phyloP scores from a whole-genome alignment of 2,329 filamentous ascomycete genomes.

The Scytalidium sp. region DNA sequence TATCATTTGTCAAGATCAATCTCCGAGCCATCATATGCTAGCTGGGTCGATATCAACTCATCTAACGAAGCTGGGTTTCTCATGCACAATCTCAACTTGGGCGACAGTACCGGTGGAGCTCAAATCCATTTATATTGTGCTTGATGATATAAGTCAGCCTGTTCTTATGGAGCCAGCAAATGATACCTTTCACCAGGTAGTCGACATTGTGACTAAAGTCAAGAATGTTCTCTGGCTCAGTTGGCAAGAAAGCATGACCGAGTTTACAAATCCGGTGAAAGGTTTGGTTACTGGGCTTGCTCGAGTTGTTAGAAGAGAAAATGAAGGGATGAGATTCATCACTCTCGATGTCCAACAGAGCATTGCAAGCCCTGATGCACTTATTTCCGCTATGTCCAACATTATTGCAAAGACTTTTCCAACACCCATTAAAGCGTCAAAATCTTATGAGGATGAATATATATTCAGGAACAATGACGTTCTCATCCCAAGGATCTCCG shows the following conservation, averaged over 20 bases:
- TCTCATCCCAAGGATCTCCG: slow-evolving; percentile 5
- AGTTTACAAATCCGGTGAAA: neutral
- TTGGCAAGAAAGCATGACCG: neutral
- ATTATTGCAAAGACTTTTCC: neutral
- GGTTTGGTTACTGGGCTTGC: slow-evolving; percentile 5
- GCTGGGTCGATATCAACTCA: neutral
- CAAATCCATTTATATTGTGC: neutral
- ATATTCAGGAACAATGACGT: slow-evolving; percentile 3
- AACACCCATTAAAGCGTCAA: neutral
- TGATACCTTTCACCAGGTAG: neutral
- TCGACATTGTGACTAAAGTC: neutral
- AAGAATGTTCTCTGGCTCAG: neutral
- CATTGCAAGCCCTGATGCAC: neutral
- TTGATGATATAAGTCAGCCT: neutral
- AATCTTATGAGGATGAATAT: slow-evolving; percentile 5
- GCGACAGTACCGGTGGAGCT: neutral
- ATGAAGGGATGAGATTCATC: slow-evolving; percentile 7
- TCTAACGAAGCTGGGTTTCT: neutral
- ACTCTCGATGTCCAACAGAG: slow-evolving; percentile 6
- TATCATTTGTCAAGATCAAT: neutral
- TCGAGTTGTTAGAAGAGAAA: slow-evolving; percentile 7
- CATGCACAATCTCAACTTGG: neutral
- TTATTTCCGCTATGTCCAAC: neutral
- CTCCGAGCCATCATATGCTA: neutral
- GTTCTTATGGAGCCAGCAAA: neutral